Conservation (phyloP, 257 asterid genomes). For the Solanum sparsipilum region DNA sequence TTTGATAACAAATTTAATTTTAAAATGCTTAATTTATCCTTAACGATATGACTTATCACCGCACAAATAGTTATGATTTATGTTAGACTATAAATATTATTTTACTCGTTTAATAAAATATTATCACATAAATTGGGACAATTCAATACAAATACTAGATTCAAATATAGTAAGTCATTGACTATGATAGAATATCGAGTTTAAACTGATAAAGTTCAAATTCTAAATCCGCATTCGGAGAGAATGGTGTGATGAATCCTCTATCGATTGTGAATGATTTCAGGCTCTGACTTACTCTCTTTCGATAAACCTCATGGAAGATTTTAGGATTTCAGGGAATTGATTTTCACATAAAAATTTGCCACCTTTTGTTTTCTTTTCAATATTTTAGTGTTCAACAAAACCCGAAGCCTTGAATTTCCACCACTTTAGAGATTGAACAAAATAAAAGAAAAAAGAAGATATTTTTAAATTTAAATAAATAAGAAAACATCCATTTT, state of each 20-base stretch:
- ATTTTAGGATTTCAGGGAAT: not conserved
- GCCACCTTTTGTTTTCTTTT: not conserved
- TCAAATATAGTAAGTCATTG: not conserved
- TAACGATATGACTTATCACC: too few relatives aligned
- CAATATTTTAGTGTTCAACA: not conserved
- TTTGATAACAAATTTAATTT: too few relatives aligned
- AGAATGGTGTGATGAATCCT: not conserved
- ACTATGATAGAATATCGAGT: not conserved
- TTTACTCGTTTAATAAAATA: not conserved
- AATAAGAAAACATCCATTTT: constrained; percentile 44
- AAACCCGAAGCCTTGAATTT: not conserved
- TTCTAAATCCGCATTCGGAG: not conserved
- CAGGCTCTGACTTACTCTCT: not conserved
- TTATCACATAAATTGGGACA: not conserved
- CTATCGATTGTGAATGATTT: not conserved
- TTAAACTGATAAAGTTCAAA: not conserved
- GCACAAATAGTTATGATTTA: not conserved
- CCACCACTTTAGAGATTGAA: constrained; percentile 34
- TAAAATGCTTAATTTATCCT: too few relatives aligned
- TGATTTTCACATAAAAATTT: not conserved
- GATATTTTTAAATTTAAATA: not conserved
- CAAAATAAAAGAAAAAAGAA: not conserved
- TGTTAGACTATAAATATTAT: too few relatives aligned
- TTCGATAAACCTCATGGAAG: not conserved
- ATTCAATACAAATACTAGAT: not conserved